phyloP scores from a whole-genome alignment of 805 yeast genomes.

The Candida caryicola region DNA sequence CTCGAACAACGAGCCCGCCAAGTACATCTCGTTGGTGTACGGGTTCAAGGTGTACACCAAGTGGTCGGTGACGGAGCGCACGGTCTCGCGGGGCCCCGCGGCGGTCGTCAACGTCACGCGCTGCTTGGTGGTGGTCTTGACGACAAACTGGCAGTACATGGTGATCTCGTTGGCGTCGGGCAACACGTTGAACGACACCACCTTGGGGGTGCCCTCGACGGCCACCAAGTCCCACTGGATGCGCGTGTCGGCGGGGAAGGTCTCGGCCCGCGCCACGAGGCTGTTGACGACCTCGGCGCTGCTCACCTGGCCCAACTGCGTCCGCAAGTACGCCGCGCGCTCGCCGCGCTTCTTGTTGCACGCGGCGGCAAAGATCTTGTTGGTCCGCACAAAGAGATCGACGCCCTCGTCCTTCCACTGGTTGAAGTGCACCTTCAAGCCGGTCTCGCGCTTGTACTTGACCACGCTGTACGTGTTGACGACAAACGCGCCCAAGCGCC shows the following conservation, averaged over 20 bases:
- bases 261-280: slow-evolving; percentile 30
- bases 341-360: slow-evolving; percentile 30
- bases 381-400: slow-evolving; percentile 71
- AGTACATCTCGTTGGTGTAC: slow-evolving; percentile 33
- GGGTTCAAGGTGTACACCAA: slow-evolving; percentile 41
- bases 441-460: slow-evolving; percentile 44
- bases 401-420: slow-evolving; percentile 87
- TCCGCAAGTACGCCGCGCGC: slow-evolving; percentile 44
- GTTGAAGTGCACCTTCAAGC: slow-evolving; percentile 53
- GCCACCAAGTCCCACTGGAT: slow-evolving; percentile 77
- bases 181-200: slow-evolving; percentile 66
- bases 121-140: slow-evolving; percentile 37
- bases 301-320: slow-evolving; percentile 33
- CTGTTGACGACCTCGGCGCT: slow-evolving; percentile 32
- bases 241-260: slow-evolving; percentile 54
- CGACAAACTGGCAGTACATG: slow-evolving; percentile 37
- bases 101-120: slow-evolving; percentile 27
- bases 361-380: slow-evolving; percentile 70
- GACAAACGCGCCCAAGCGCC: slow-evolving; percentile 66
- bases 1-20: slow-evolving; percentile 42
- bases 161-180: slow-evolving; percentile 45
- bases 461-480: slow-evolving; percentile 58
- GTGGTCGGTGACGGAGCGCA: slow-evolving; percentile 33
- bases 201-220: slow-evolving; percentile 68
- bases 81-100: slow-evolving; percentile 21